Percentiles rank a stretch among this genome's conserved stretches.
These are phyloP conservation scores for Endotrypanum monterogeii DNA, from an alignment of 208 protist species.

Conservation along the genomic window DNA sequence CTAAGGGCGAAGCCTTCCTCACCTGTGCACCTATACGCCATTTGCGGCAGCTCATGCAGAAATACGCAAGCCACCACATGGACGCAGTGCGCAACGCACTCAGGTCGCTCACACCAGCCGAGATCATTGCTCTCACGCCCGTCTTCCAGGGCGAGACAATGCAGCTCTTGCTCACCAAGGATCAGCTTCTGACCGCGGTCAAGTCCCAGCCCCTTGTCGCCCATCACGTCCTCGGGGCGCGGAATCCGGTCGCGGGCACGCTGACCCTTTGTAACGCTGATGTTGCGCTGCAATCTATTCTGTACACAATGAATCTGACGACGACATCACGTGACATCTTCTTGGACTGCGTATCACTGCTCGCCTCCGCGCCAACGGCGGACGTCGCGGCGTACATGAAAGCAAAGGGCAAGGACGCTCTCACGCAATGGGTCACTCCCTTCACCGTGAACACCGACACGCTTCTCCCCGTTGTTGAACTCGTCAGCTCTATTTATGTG, in stretches of 20 bases:
- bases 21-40: constrained; percentile 40
- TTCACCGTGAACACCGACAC: constrained; percentile 76
- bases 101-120: constrained; percentile 33
- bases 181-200: constrained; percentile 47
- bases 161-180: constrained; percentile 46
- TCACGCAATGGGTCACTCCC: constrained; percentile 63
- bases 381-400: constrained; percentile 41
- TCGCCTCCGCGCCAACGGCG: constrained; percentile 44
- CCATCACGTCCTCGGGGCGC: constrained; percentile 45
- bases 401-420: constrained; percentile 57
- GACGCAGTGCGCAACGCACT: constrained; percentile 21
- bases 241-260: constrained; percentile 34
- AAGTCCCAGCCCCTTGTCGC: constrained; percentile 54
- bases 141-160: constrained; percentile 22
- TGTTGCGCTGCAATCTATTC: constrained; percentile 47
- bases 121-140: constrained; percentile 43
- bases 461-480: constrained; percentile 49
- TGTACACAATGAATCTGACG: constrained; percentile 82
- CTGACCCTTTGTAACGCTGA: constrained; percentile 45
- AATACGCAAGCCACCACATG: constrained; percentile 14
- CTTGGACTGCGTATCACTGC: constrained; percentile 60
- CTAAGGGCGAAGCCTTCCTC: constrained; percentile 44
- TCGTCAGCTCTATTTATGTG: constrained; percentile 46
- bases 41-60: constrained; percentile 42
- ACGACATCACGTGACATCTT: constrained; percentile 37